A percentile compares a stretch with the other conserved stretches of the same genome.
phyloP scores from a whole-genome alignment of 108 stramenopile genomes.

The Nitzschia sp. region DNA sequence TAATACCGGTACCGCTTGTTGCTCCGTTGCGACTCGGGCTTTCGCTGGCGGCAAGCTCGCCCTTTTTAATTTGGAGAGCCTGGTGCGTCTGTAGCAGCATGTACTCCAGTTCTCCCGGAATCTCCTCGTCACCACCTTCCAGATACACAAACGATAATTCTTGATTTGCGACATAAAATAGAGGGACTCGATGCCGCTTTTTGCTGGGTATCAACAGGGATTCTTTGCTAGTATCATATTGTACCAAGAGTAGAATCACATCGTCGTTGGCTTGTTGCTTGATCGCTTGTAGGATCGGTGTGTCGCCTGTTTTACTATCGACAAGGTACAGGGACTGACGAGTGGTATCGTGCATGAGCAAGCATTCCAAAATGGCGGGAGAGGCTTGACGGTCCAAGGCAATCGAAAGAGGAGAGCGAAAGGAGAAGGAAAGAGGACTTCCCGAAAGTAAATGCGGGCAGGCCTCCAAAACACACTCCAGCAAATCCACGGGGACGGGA shows the following conservation, averaged over 20 bases:
- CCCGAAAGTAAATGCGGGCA: neutral
- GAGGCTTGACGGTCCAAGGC: conserved; percentile 9
- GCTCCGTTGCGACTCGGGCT: neutral
- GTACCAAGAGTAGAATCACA: conserved; percentile 6
- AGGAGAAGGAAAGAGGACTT: neutral
- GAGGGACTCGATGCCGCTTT: neutral
- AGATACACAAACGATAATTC: conserved; percentile 3
- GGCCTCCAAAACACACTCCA: neutral
- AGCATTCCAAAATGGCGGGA: neutral
- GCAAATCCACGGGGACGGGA: neutral
- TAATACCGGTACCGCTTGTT: neutral
- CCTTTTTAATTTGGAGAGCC: conserved; percentile 3
- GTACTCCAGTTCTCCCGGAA: neutral
- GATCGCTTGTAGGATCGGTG: conserved; percentile 1
- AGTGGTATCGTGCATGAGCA: conserved; percentile 1
- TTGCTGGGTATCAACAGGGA: conserved; percentile 15
- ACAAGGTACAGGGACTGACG: neutral
- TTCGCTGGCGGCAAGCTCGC: neutral
- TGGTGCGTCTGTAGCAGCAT: conserved; percentile 4
- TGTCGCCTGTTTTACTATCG: conserved; percentile 1
- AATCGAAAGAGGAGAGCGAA: neutral
- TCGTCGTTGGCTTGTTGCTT: neutral
- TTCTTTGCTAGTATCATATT: conserved; percentile 4
- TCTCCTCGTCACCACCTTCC: neutral
- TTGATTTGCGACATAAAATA: conserved; percentile 9